These are phyloP conservation scores for Cystobasidium onofrii DNA, from an alignment of 768 basidiomycete species.

Conservation along the genomic window DNA sequence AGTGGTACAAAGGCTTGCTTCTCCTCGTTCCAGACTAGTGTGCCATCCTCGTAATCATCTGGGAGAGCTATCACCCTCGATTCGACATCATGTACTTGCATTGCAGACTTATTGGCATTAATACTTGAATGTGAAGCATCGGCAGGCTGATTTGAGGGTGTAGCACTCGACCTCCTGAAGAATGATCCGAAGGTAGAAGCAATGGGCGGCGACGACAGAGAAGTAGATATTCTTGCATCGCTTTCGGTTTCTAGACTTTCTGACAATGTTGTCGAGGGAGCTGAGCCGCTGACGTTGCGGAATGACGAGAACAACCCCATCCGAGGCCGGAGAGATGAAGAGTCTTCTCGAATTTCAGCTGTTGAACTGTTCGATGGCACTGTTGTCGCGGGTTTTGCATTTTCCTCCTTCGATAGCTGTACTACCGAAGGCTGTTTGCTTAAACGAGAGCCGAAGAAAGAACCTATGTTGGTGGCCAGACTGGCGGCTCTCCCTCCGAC, in stretches of 20 bases:
- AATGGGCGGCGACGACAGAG: not conserved
- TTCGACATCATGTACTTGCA: not conserved
- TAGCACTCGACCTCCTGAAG: not conserved
- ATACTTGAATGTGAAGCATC: not conserved
- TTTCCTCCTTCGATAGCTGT: not conserved
- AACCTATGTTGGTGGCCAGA: constrained; percentile 24
- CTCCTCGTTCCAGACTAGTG: not conserved
- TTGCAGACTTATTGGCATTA: not conserved
- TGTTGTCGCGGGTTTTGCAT: not conserved
- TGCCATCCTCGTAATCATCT: not conserved
- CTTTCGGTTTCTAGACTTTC: not conserved
- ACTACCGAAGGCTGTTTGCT: not conserved
- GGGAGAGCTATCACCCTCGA: not conserved
- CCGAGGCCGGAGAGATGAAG: not conserved
- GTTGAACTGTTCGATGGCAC: not conserved
- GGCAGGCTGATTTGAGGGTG: not conserved
- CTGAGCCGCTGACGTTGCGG: not conserved
- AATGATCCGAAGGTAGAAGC: not conserved
- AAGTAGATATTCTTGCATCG: not conserved
- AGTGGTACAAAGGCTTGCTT: not conserved
- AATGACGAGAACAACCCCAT: not conserved
- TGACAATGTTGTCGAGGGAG: not conserved
- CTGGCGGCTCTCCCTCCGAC: constrained; percentile 18
- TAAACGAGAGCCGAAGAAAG: constrained; percentile 29
- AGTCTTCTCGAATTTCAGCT: not conserved